Conservation (phyloP, 331 rosid genomes). For the Prunus yedoensis region DNA sequence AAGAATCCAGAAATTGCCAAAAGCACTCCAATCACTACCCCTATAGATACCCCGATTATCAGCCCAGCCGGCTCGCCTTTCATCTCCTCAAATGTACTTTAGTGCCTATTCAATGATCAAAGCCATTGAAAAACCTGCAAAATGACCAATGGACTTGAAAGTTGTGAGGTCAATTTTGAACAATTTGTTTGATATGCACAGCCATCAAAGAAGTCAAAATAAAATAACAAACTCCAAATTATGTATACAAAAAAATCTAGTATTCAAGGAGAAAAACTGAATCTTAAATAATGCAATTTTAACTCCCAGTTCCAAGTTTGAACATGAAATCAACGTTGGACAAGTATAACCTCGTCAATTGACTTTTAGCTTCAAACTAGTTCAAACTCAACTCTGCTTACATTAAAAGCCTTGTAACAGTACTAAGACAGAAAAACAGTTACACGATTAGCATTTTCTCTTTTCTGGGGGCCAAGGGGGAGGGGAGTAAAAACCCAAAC, state of each 20-base stretch:
- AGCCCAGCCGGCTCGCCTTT: conserved; percentile 79
- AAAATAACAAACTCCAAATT: conserved; percentile 15
- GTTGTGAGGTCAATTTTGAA: conserved; percentile 35
- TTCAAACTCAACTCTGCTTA: not conserved
- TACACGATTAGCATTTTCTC: not conserved
- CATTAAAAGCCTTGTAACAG: not conserved
- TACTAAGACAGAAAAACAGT: not conserved
- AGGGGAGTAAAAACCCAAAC: not conserved
- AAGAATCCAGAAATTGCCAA: conserved; percentile 81
- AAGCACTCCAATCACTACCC: conserved; percentile 85
- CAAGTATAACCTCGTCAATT: not conserved
- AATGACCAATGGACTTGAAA: conserved; percentile 28
- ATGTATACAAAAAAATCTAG: conserved; percentile 8
- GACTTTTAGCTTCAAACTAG: not conserved
- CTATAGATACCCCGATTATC: conserved; percentile 89
- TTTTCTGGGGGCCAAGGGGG: not conserved
- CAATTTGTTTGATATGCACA: conserved; percentile 17
- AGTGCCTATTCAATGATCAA: conserved; percentile 43
- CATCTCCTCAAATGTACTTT: conserved; percentile 49
- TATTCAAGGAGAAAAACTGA: conserved; percentile 22
- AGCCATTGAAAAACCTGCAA: conserved; percentile 57
- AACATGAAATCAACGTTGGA: not conserved
- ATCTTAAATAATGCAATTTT: conserved; percentile 17
- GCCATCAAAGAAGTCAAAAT: conserved; percentile 39
- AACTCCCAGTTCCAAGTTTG: conserved; percentile 7